phyloP scores from a whole-genome alignment of 768 basidiomycete species.

The Amanita rubescens region DNA sequence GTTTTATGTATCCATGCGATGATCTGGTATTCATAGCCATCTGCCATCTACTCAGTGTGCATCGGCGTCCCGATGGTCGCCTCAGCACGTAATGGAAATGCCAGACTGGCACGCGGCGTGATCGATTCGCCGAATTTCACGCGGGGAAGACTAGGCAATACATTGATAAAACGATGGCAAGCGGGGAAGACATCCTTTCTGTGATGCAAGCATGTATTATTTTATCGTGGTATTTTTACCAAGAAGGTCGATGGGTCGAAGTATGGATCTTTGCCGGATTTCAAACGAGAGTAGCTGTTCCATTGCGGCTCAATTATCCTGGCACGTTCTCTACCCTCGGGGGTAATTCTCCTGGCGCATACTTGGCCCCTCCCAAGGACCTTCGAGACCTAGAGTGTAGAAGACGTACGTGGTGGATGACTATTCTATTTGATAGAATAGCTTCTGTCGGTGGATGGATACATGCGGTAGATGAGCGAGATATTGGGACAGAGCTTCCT shows the following conservation, averaged over 20 bases:
- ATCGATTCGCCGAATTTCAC: conserved; percentile 83
- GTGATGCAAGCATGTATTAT: conserved; percentile 85
- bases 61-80: conserved; percentile 76
- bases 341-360: conserved; percentile 65
- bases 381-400: conserved; percentile 69
- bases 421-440: conserved; percentile 79
- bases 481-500: conserved; percentile 80
- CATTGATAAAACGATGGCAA: conserved; percentile 87
- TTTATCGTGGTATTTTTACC: conserved; percentile 87
- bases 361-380: conserved; percentile 74
- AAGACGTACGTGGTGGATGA: conserved; percentile 89
- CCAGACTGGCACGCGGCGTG: conserved; percentile 74
- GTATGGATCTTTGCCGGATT: conserved; percentile 89
- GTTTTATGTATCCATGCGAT: conserved; percentile 12
- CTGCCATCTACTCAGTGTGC: conserved; percentile 50
- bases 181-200: conserved; percentile 77
- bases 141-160: conserved; percentile 82
- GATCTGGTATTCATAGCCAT: conserved; percentile 9
- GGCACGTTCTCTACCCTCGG: conserved; percentile 72
- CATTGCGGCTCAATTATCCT: conserved; percentile 78
- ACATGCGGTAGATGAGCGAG: conserved; percentile 77
- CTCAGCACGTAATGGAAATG: conserved; percentile 55
- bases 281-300: conserved; percentile 75
- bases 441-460: conserved; percentile 80
- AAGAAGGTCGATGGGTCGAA: conserved; percentile 86